Percentiles rank a stretch among this genome's conserved stretches.
Conservation (phyloP, 148 eudicot genomes). For the Arctostaphylos glauca region DNA sequence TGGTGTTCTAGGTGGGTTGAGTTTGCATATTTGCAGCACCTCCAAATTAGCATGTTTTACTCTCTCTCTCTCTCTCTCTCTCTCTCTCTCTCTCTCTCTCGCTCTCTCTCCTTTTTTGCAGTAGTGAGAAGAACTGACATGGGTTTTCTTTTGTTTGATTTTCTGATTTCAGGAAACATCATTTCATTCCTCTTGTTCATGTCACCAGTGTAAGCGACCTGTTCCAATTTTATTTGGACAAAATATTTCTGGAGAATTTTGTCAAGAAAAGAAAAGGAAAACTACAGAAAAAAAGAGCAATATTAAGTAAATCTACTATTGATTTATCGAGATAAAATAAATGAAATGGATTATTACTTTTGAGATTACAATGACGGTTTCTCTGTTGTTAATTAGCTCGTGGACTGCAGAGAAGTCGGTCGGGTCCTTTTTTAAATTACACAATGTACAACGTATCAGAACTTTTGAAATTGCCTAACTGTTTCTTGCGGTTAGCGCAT, state of each 20-base stretch:
- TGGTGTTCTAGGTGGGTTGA: constrained; percentile 37
- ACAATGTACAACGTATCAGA: no score
- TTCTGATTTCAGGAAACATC: constrained; percentile 32
- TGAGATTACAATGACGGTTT: no score
- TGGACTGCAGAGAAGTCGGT: no score
- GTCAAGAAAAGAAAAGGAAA: background rate
- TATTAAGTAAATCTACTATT: no score
- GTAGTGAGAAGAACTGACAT: background rate
- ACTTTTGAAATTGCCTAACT: no score
- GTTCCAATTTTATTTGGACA: background rate
- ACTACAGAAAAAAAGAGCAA: background rate
- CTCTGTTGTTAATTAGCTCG: no score
- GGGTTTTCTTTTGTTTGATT: background rate
- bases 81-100: no score
- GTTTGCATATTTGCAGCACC: background rate
- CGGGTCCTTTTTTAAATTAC: no score
- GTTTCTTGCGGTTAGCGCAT: no score
- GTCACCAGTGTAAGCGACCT: constrained; percentile 36
- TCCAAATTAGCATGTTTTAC: background rate
- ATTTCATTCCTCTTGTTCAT: constrained; percentile 31
- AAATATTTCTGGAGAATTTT: background rate
- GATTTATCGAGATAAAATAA: no score
- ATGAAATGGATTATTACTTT: no score
- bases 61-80: no score
- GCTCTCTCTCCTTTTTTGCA: background rate